Base-by-base conservation (phyloP, 345 rosid species). In the Eucalyptus decipiens region DNA sequence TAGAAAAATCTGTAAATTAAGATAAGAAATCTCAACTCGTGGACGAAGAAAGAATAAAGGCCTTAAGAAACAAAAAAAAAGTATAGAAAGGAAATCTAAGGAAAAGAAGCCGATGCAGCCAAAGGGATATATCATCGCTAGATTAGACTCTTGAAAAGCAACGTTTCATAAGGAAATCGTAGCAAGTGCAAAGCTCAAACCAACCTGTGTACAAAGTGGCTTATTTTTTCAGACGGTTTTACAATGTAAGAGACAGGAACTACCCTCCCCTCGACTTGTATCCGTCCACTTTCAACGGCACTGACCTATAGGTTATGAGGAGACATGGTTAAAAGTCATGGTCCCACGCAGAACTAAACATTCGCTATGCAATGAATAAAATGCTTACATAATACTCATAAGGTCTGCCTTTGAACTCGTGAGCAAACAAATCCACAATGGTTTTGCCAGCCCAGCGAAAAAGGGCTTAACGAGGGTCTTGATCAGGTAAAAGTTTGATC, bases 121-220 rank as follows among this genome's bases (percentile, higher is more conserved):
- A 37, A 37, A 76, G 12, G 52, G 69, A 58, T 32, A 26, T 28
- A 21, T 67, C 80, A 87, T 76, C 2, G 47, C 83, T 76, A 76
- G 83, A 21, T 21, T 76, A 76, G 83, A 37, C 83, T 21, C 83
- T 76, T 76, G 28, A 76, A 76, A 42, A 43, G 42, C 80, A 89
- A 72, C 26, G 34, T 24, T 24, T 51, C 58, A 43, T 86, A 85
- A 13, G 51, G 86, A 34, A 58, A 86, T 87, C 67, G 42, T 62
- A 15, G 26, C 52, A 72, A 47, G 52, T 56, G 48, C 43, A 67
- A 21, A 37, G 16, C 76, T 30, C 34, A 88, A 62, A 51, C 42
- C 49, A 90, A 97, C 99, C 99, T 96, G 94, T 96, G 99, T 10
- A 97, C 76, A 90, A 97, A 98, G 86, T 98, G 99, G 90, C 97